Base-by-base conservation (phyloP, 331 rosid species). In the Pyrus hybrid region DNA sequence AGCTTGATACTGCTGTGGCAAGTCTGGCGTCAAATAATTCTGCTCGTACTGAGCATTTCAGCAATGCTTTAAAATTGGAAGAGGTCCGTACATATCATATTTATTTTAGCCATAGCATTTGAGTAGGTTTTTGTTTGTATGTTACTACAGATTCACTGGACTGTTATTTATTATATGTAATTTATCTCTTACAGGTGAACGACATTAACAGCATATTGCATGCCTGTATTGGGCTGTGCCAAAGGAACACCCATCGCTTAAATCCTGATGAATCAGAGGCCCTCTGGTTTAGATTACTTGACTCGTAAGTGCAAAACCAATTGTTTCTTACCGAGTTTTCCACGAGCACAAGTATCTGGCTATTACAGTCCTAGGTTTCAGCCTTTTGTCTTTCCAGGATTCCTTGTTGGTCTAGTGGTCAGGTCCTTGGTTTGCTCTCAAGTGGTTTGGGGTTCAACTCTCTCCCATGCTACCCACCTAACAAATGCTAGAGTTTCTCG, bases 201-300 rank as follows among this genome's bases (percentile, higher is more conserved):
- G 91, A 80, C 72, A 81, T 90, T 76, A 62, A 72, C 35, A 83
- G 84, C 73, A 63, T 88, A 72, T 83, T 92, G 89, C 88, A 77
- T 74, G 91, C 97, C 70, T 92, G 99, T 82, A 90, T 95, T 76
- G 90, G 93, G 71, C 81, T 95, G 80, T 95, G 99, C 84, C 99
- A 95, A 79, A 84, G 99, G 87, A 95, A 95, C 86, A 95, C 97
- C 79, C 99, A 96, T 82, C 97, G 97, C 66, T 78, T 95, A 80
- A 92, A 95, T 80, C 94, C 92, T 63, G 97, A 89, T 90, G 97
- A 95, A 77, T 87, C 97, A 53, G 97, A 95, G 86, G 86, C 91
- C 78, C 91, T 92, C 68, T 95, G 99, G 99, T 92, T 95, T 83
- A 90, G 84, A 85, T 88, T 95, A 80, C 97, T 95, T 18, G 97